Conservation (phyloP, 2,329 filamentous ascomycete species). For the Sporothrix brunneoviolacea region DNA sequence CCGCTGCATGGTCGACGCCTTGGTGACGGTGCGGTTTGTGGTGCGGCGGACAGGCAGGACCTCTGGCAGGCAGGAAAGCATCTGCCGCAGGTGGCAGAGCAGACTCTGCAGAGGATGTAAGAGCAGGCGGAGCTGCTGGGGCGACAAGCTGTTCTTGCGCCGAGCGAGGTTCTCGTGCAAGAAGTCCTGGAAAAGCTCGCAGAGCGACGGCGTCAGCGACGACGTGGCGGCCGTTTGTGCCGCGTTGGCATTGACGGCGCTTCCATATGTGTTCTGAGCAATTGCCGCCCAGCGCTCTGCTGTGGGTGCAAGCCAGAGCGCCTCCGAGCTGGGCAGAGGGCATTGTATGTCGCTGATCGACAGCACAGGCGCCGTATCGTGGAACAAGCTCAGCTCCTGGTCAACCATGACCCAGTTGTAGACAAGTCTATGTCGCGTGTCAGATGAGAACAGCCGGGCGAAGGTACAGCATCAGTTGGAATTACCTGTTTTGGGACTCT, state of each 20-base stretch:
- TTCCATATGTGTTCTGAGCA: conserved; percentile 53
- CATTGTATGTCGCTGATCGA: conserved; percentile 59
- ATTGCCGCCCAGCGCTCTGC: conserved; percentile 52
- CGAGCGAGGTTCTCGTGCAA: conserved; percentile 55
- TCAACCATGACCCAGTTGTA: conserved; percentile 72
- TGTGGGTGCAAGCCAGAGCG: conserved; percentile 55
- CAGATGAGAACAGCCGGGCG: not conserved
- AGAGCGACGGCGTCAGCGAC: conserved; percentile 50
- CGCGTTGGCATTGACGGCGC: conserved; percentile 33
- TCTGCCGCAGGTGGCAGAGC: conserved; percentile 57
- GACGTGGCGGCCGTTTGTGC: conserved; percentile 27
- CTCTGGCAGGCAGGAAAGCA: conserved; percentile 59
- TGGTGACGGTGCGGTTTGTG: conserved; percentile 44
- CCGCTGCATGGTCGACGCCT: conserved; percentile 51
- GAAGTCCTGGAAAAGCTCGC: conserved; percentile 61
- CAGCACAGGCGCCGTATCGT: conserved; percentile 56
- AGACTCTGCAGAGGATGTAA: conserved; percentile 62
- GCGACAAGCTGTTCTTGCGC: conserved; percentile 36
- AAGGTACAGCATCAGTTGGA: not conserved
- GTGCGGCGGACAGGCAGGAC: conserved; percentile 35
- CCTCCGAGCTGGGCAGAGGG: conserved; percentile 55
- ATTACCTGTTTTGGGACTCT: conserved; percentile 57
- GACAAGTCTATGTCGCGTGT: conserved; percentile 46
- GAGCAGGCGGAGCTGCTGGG: conserved; percentile 58
- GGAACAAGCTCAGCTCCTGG: conserved; percentile 62